phyloP scores from a whole-genome alignment of 441 rosid genomes.

The Populus tomentosa region DNA sequence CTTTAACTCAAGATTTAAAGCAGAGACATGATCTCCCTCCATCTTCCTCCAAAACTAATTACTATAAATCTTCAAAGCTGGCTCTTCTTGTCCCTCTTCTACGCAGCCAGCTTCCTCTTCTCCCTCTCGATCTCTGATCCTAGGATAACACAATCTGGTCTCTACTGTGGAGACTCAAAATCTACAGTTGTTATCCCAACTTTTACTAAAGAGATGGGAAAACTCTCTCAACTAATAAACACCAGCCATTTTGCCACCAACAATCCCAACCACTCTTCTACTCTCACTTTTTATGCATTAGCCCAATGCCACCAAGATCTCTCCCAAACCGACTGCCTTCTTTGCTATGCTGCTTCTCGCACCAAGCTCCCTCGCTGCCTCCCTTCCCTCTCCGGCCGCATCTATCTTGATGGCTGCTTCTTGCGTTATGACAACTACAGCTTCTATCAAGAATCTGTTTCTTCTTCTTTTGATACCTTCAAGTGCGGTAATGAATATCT shows the following conservation, averaged over 20 bases:
- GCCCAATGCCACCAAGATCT: constrained; percentile 72
- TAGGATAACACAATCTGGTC: constrained; percentile 43
- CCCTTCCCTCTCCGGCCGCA: constrained; percentile 52
- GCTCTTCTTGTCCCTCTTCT: constrained; percentile 12
- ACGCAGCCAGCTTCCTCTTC: not conserved
- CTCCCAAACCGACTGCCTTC: constrained; percentile 72
- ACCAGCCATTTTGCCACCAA: constrained; percentile 48
- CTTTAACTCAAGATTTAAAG: not conserved
- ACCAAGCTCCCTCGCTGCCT: constrained; percentile 76
- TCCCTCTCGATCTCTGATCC: constrained; percentile 36
- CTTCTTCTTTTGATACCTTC: constrained; percentile 28
- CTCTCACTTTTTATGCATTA: constrained; percentile 34
- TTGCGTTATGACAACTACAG: constrained; percentile 61
- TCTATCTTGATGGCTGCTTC: constrained; percentile 84
- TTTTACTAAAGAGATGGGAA: constrained; percentile 59
- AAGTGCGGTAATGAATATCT: constrained; percentile 38
- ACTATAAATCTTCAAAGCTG: not conserved
- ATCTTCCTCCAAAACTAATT: not conserved
- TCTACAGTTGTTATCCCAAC: constrained; percentile 32
- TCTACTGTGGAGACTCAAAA: constrained; percentile 43
- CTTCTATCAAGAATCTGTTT: constrained; percentile 51
- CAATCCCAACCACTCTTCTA: constrained; percentile 18
- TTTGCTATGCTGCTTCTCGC: constrained; percentile 65
- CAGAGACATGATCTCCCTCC: not conserved
- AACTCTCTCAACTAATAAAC: constrained; percentile 37